Percentiles rank a stretch among this genome's conserved stretches.
phyloP scores from a whole-genome alignment of 345 rosid genomes.

The Rubroshorea leprosula region DNA sequence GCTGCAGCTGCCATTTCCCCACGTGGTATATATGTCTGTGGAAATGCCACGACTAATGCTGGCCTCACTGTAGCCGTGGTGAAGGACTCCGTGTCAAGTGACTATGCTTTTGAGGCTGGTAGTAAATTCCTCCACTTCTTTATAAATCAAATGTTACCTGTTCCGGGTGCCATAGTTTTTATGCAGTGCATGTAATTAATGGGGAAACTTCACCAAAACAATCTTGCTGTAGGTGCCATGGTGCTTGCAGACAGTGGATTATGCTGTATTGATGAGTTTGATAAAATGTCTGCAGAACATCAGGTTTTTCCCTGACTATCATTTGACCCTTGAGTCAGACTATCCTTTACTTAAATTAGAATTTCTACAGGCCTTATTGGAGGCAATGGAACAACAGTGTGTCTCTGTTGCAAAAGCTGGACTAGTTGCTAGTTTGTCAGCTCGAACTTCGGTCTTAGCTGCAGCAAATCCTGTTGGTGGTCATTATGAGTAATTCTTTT shows the following conservation, averaged over 20 bases:
- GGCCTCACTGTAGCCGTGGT: constrained; percentile 98
- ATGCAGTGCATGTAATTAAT: background rate
- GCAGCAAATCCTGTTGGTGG: constrained; percentile 99
- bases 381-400: constrained; percentile 99
- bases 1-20: constrained; percentile 94
- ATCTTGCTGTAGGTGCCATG: constrained; percentile 76
- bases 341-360: constrained; percentile 19
- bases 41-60: constrained; percentile 86
- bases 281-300: constrained; percentile 94
- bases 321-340: constrained; percentile 15
- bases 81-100: constrained; percentile 83
- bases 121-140: constrained; percentile 23
- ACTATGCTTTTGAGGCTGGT: constrained; percentile 99
- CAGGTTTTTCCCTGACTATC: constrained; percentile 52
- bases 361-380: constrained; percentile 72
- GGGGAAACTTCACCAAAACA: constrained; percentile 1
- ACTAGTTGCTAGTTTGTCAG: constrained; percentile 91
- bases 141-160: no score
- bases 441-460: constrained; percentile 92
- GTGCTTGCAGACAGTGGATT: constrained; percentile 94
- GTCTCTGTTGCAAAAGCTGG: constrained; percentile 99
- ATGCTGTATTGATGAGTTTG: constrained; percentile 97
- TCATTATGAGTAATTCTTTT: constrained; percentile 74
- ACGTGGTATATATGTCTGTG: constrained; percentile 96
- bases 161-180: no score